Evolutionary conservation across 352 stramenopile species (phyloP), one percentile per base, ranked within the genome.

Genomic region (Globisporangium alternatum): DNA sequence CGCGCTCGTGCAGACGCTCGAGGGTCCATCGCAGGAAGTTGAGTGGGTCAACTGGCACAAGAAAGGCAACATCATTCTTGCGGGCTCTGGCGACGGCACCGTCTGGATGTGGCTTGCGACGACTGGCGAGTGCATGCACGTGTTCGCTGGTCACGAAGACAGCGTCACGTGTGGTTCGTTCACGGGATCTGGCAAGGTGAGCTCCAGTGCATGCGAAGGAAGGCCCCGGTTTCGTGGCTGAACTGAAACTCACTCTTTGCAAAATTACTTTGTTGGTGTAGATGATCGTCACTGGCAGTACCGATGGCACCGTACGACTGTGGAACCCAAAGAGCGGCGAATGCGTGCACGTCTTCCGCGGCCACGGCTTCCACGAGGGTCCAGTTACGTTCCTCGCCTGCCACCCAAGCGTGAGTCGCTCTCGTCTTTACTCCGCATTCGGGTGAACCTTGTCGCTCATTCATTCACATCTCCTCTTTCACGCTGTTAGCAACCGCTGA

Each of bases 101-200:
- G 74, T 93, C n/a, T 97, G 90, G 90, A 95, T 97, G 86, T 97
- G 90, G 90, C 78, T 98, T 30, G 86, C 95, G 22, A 93, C 90
- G 13, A 97, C 93, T n/a, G 95, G 96, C 54, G 87, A 98, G 63
- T 99, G 96, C 86, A 97, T 99, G 78, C 81, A 98, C 70, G 97
- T 99, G 25, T 99, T 99, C 83, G 95, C 97, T 15, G 97, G 97
- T 51, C 97, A 99, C 69, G 96, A 99, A 71, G 91, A 95, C 25
- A 83, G 86, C 21, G 93, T 99, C 19, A 98, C 91, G 4, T 97
- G 92, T 60, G 96, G 95, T 9, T 81, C 78, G 10, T 99, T 99
- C 73, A 98, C 93, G 5, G 83, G 87, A 45, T 97, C 97, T 60
- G 97, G 97, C 67, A 98, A 98, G 81, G 90, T 90, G 49, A 28